These are phyloP conservation scores for Neurospora sp. DNA, from an alignment of 495 filamentous ascomycete species.

Conservation along the genomic window DNA sequence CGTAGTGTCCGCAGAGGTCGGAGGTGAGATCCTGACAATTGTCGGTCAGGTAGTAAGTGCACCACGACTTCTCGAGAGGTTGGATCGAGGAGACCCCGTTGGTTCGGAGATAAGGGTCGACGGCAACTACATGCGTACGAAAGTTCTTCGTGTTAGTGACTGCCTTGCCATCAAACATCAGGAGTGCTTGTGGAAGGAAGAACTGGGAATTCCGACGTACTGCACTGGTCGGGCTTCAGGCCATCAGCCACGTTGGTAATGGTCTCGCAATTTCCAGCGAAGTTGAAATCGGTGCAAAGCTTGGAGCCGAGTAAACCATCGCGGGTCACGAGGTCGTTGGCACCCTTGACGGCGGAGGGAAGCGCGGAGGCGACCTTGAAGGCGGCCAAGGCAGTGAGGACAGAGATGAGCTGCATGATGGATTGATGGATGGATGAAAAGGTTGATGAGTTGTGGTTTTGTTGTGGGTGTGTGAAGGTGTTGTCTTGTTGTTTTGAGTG, in stretches of 20 bases:
- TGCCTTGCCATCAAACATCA: not conserved
- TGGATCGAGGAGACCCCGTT: not conserved
- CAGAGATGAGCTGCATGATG: not conserved
- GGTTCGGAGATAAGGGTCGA: not conserved
- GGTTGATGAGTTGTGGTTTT: not conserved
- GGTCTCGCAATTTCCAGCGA: not conserved
- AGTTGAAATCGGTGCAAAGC: not conserved
- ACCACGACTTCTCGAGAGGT: not conserved
- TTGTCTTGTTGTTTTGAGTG: not conserved
- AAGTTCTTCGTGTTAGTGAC: not conserved
- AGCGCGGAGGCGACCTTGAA: not conserved
- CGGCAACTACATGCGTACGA: not conserved
- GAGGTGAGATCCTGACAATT: not conserved
- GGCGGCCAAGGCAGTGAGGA: not conserved
- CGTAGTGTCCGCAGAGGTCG: not conserved
- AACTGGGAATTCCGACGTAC: not conserved
- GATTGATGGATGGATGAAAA: not conserved
- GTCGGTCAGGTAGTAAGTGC: not conserved
- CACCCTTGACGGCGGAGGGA: not conserved
- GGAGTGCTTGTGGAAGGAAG: not conserved
- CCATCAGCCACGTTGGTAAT: not conserved
- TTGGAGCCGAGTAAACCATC: not conserved
- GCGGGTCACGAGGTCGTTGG: not conserved
- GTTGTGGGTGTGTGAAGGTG: not conserved
- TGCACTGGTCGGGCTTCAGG: not conserved